Base-by-base conservation (phyloP, 192 early-diverging fungal genomes). In the Backusella parvicylindrica region DNA sequence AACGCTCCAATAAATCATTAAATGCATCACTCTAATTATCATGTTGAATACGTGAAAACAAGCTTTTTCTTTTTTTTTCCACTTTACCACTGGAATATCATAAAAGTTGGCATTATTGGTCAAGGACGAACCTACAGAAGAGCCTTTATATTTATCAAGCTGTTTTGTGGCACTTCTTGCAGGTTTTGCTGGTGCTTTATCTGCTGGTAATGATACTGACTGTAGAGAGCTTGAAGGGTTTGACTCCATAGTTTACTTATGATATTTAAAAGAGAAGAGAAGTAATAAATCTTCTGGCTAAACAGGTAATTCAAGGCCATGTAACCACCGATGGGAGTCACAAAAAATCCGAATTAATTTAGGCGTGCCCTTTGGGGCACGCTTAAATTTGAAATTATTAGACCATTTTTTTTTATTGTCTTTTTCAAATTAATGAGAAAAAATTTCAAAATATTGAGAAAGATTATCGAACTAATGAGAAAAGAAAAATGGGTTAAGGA, bases 1-100 rank as follows among this genome's bases (percentile, higher is more conserved):
- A 78, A 37, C 75, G 75, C 11, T 84, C 75, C 41, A 87, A 74
- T 2, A 85, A 38, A 16, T 85, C 86, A 3, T 79, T 78, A 69
- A 87, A 73, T 3, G 86, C 65, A 64, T 87, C 86, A 3, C 76
- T 60, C 86, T 87, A 77, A 16, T 15, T 2, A 12, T 35, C 30
- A 12, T 23, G 16, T 0, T 37, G 11, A 68, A n/a, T 21, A 71
- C 8, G 68, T n/a, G 16, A 49, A 1, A 64, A 50, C 40, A 36
- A 28, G 23, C 3, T 2, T 12, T 26, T 26, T 71, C 18, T 31
- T 4, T 56, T 66, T 33, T n/a, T n/a, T n/a, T n/a, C n/a, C n/a
- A 4, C 63, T 65, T 47, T 81, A 85, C 86, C 75, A 79, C 80
- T 7, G 82, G 83, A 40, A 87, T 87, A 69, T 87, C 86, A 73